Evolutionary conservation across 352 stramenopile genomes (phyloP), one percentile per base, ranked within the genome.

Genomic region (Stramenopiles sp.): DNA sequence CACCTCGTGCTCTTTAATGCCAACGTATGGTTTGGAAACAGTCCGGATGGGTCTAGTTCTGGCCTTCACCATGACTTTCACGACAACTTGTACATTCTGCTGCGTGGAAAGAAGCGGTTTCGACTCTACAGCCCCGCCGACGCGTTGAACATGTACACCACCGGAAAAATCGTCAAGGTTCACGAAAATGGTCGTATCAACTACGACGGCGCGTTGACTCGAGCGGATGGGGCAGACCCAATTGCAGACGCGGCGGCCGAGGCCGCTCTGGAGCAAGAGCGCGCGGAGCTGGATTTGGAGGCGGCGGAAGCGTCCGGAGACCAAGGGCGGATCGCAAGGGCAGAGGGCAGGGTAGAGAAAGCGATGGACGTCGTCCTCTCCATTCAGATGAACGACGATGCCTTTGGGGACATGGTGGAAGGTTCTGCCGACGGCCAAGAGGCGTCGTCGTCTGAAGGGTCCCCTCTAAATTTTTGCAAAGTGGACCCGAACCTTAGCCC

Each of bases 61-160:
- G 94, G 94, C 0, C 84, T 98, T 35, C 94, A 98, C 82, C 94
- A 98, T 78, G 94, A 98, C 81, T 97, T 96, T 86, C 94, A 98
- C 80, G 94, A 98, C 84, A 98, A 98, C 79, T 78, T 98, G 32
- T 98, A 98, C 82, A 86, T 97, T 49, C 68, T 98, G 31, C 77
- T 97, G 43, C 81, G 85, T 35, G 94, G 94, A 31, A 85, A 82
- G 71, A 98, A 98, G 82, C 82, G 79, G 18, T 97, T 98, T 84
- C 88, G 89, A 32, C 79, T 98, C 35, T 97, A 92, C 80, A 90
- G 84, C 68, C 93, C 93, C 1, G 82, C 80, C 0, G 87, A 96
- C 76, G 83, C 90, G 1, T 77, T 88, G 3, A 80, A 86, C 73
- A 94, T 98, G 89, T 95, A 97, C 79, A 93, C 88, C 35, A 82